Base-by-base conservation (phyloP, 176 grass and related monocot species). In the Rhynchospora pubera region DNA sequence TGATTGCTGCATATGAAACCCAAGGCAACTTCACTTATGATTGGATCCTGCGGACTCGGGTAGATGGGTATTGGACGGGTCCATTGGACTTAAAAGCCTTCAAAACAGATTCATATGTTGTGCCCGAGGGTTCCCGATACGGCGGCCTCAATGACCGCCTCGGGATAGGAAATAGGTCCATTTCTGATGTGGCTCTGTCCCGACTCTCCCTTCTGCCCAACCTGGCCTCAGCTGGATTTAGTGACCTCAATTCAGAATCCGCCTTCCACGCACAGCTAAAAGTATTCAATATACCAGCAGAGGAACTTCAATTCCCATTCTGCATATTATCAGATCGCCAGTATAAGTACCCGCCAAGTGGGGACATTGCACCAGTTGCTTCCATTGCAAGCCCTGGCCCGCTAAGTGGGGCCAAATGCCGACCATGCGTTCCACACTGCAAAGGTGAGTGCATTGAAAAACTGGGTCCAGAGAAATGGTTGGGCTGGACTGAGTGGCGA, bases 111-210 rank as follows among this genome's bases (percentile, higher is more conserved):
- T 61, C 14, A 23, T 94, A 94, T 70, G 70, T 97, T 7, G 88
- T 97, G 26, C 90, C 91, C 2, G 70, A 88, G 48, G 91, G 94
- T 24, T 97, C 94, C 11, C 2, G 68, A 2, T 97, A 70, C 61
- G 56, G 86, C 50, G 90, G 90, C n/a, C 94, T 97, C 6, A 97
- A 97, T 63, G 94, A 97, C 67, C 91, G 94, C 1, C 83, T 97
- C 0, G 90, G 94, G 51, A 22, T 80, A 57, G 94, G 91, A 12
- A 65, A 67, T 1, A 87, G 89, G 0, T 0, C 0, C 24, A 70
- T 88, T 0, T 90, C 90, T 0, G 44, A 18, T 2, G 75, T 68
- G 0, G 91, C 94, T 1, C 90, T 94, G 2, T 62, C 94, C 53
- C 84, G 94, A 2, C 76, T 97, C 7, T 90, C 88, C 8, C 13